These are phyloP conservation scores for Suillus sp. DNA, from an alignment of 768 basidiomycete species.

Conservation along the genomic window DNA sequence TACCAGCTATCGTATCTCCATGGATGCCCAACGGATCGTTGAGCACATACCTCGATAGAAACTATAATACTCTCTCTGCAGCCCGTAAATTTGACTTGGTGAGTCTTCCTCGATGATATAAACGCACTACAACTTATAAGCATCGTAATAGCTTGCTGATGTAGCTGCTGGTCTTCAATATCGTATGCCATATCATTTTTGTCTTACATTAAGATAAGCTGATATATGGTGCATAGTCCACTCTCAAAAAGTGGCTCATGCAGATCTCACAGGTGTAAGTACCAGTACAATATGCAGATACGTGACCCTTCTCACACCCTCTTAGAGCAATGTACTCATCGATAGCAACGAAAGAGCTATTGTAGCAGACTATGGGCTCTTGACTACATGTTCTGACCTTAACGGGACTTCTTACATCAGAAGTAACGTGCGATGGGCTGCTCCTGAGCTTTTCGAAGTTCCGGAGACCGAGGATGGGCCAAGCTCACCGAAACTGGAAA, in stretches of 20 bases:
- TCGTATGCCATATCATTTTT: conserved; percentile 6
- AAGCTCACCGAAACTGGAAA: conserved; percentile 1
- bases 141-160: conserved; percentile 9
- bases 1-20: conserved; percentile 24
- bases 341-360: neutral
- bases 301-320: neutral
- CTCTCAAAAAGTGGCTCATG: neutral
- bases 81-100: conserved; percentile 1
- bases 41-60: conserved; percentile 19
- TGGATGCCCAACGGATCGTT: conserved; percentile 22
- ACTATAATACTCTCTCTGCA: neutral
- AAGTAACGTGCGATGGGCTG: conserved; percentile 34
- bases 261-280: conserved; percentile 8
- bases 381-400: neutral
- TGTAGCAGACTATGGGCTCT: conserved; percentile 2
- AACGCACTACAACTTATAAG: neutral
- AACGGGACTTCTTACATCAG: conserved; percentile 16
- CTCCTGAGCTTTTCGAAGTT: conserved; percentile 30
- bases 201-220: neutral
- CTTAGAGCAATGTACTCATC: conserved; percentile 6
- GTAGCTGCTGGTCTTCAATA: conserved; percentile 15
- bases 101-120: neutral
- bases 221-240: neutral
- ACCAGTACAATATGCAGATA: neutral
- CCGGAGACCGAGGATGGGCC: conserved; percentile 15